Conservation (phyloP, 164 flowering plant genomes). For the Dillenia turbinata region DNA sequence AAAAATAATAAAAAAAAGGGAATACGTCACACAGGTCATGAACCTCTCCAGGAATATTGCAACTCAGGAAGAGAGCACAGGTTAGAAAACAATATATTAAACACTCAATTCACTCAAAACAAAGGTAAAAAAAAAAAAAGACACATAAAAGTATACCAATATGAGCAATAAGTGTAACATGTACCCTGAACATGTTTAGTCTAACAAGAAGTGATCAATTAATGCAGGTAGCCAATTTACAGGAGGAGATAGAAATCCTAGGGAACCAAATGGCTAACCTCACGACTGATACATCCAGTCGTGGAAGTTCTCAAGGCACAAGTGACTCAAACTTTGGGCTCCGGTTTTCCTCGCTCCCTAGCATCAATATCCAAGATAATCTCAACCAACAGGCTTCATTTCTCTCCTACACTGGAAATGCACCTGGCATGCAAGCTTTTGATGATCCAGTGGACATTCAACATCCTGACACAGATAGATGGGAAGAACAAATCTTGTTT, state of each 20-base stretch:
- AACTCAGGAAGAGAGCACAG: no score
- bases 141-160: no score
- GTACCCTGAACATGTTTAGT: no score
- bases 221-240: conserved; percentile 53
- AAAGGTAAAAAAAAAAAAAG: no score
- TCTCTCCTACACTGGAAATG: conserved; percentile 5
- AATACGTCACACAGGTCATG: no score
- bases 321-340: background rate
- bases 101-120: background rate
- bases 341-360: conserved; percentile 16
- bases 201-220: no score
- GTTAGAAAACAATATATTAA: background rate
- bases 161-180: no score
- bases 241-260: conserved; percentile 53
- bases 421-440: conserved; percentile 6
- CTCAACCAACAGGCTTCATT: conserved; percentile 9
- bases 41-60: no score
- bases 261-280: conserved; percentile 32
- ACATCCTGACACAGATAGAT: conserved; percentile 9
- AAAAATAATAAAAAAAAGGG: background rate
- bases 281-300: conserved; percentile 4
- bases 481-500: conserved; percentile 14
- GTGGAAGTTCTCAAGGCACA: conserved; percentile 10
- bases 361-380: conserved; percentile 10
- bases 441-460: conserved; percentile 12